Conservation (phyloP, 2,329 filamentous ascomycete species). For the Sporothrix humicola region DNA sequence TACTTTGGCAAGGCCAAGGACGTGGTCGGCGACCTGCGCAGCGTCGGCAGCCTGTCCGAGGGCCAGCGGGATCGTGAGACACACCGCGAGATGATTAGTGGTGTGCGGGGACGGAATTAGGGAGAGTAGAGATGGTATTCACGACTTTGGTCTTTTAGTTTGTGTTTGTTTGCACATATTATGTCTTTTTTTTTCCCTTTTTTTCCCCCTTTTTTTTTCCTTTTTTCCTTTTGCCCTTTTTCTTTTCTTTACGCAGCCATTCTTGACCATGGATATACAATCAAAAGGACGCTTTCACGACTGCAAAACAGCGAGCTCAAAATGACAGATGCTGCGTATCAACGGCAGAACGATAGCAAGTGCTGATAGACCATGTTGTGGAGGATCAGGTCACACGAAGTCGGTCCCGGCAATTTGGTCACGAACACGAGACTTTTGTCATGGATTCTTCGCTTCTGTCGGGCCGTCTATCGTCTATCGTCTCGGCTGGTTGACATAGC, state of each 20-base stretch:
- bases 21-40: conserved; percentile 92
- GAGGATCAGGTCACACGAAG: too few relatives aligned
- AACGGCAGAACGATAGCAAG: not conserved
- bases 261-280: conserved; percentile 18
- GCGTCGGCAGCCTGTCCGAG: conserved; percentile 82
- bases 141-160: conserved; percentile 12
- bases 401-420: too few relatives aligned
- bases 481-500: not conserved
- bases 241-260: not conserved
- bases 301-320: not conserved
- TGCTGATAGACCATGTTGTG: not conserved
- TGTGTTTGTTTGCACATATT: not conserved
- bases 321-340: not conserved
- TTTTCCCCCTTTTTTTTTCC: not conserved
- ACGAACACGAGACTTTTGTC: not conserved
- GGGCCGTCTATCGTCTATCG: not conserved
- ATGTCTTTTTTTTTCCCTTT: not conserved
- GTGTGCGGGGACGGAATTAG: conserved; percentile 52
- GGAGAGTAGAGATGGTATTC: not conserved
- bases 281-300: conserved; percentile 7
- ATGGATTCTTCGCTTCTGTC: not conserved
- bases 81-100: conserved; percentile 84
- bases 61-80: conserved; percentile 81
- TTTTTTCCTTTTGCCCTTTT: not conserved
- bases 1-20: conserved; percentile 99